These are phyloP conservation scores for Lasiosphaeria hispida DNA, from an alignment of 495 filamentous ascomycete genomes.

Conservation along the genomic window DNA sequence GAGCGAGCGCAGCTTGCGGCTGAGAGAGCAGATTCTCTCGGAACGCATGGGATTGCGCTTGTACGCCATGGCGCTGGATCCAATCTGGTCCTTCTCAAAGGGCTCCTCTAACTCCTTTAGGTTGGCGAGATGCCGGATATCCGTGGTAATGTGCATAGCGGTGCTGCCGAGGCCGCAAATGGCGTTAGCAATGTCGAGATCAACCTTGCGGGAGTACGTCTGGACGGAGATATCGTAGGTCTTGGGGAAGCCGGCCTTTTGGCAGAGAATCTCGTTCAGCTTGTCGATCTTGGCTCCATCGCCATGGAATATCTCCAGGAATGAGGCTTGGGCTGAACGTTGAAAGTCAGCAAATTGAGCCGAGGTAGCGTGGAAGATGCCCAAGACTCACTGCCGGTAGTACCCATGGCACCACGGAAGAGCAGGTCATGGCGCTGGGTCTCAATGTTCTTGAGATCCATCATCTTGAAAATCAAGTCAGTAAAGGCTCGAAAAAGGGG, in stretches of 20 bases:
- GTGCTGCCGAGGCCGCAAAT: slow-evolving; percentile 81
- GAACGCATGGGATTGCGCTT: slow-evolving; percentile 75
- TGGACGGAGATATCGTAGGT: slow-evolving; percentile 75
- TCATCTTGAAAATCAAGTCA: slow-evolving; percentile 37
- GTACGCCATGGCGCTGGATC: slow-evolving; percentile 64
- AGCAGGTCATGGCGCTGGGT: slow-evolving; percentile 67
- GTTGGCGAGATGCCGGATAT: slow-evolving; percentile 75
- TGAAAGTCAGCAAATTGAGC: background rate
- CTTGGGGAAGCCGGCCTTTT: slow-evolving; percentile 79
- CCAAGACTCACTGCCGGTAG: slow-evolving; percentile 33
- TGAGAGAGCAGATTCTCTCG: slow-evolving; percentile 78
- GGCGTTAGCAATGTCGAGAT: slow-evolving; percentile 75
- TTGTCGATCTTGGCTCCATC: slow-evolving; percentile 76
- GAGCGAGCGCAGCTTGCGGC: slow-evolving; percentile 64
- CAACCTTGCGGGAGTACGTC: slow-evolving; percentile 70
- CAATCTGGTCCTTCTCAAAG: slow-evolving; percentile 76
- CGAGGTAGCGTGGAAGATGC: slow-evolving; percentile 11
- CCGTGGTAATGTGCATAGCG: slow-evolving; percentile 63
- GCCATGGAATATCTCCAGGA: slow-evolving; percentile 71
- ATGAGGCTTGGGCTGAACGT: slow-evolving; percentile 54
- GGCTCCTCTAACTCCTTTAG: slow-evolving; percentile 81
- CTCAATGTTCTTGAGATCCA: slow-evolving; percentile 83
- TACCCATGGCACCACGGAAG: slow-evolving; percentile 60
- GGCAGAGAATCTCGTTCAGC: slow-evolving; percentile 65
- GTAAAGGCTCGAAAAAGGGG: too few species aligned